Evolutionary conservation across 805 yeast genomes (phyloP).

Genomic region (Wickerhamomyces hampshirensis): DNA sequence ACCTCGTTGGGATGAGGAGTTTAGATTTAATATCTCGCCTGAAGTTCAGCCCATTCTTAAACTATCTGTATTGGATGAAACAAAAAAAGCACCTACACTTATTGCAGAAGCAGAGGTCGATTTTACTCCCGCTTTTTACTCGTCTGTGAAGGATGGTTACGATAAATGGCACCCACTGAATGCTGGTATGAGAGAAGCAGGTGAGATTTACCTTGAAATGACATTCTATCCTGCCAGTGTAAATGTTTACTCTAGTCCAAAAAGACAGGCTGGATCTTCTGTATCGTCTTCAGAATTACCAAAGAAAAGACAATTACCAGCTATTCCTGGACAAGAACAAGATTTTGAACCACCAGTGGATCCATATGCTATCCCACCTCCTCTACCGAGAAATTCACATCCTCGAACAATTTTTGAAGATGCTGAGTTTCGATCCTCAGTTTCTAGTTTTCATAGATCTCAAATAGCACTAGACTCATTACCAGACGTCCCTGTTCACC

Average conservation of each 20-base stretch:
- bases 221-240: slow-evolving; percentile 69
- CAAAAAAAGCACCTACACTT: slow-evolving; percentile 79
- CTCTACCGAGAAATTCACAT: slow-evolving; percentile 16
- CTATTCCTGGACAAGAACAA: slow-evolving; percentile 22
- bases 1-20: slow-evolving; percentile 81
- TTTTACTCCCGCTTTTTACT: slow-evolving; percentile 64
- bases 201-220: slow-evolving; percentile 85
- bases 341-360: not conserved
- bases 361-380: slow-evolving; percentile 16
- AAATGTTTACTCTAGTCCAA: slow-evolving; percentile 4
- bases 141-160: slow-evolving; percentile 66
- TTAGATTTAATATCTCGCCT: slow-evolving; percentile 60
- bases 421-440: not conserved
- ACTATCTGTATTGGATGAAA: slow-evolving; percentile 78
- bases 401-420: not conserved
- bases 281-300: slow-evolving; percentile 7
- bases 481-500: slow-evolving; percentile 21
- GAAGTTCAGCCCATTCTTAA: slow-evolving; percentile 60
- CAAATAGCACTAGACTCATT: slow-evolving; percentile 16
- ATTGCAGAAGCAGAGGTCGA: slow-evolving; percentile 81
- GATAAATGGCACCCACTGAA: slow-evolving; percentile 80
- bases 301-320: slow-evolving; percentile 19
- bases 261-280: slow-evolving; percentile 3
- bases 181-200: slow-evolving; percentile 72
- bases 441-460: slow-evolving; percentile 3